Percentiles rank a stretch among this genome's conserved stretches.
Evolutionary conservation across 2,329 filamentous ascomycete species (phyloP).

Genomic region (Aspergillus sojae): DNA sequence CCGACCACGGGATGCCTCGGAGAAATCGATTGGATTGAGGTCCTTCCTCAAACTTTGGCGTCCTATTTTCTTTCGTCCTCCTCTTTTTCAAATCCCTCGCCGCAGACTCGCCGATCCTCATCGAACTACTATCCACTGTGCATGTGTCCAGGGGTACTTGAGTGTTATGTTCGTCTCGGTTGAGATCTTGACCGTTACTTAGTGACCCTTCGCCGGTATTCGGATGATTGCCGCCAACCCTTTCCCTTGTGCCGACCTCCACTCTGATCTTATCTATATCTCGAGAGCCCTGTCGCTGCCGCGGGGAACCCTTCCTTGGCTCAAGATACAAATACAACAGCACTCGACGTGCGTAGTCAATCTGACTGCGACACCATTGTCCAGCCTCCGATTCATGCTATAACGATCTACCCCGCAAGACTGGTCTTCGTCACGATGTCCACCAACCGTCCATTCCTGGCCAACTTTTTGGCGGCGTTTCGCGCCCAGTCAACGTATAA

Average conservation of each 20-base stretch:
- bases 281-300: background rate
- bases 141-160: background rate
- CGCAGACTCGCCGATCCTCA: background rate
- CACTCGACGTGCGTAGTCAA: background rate
- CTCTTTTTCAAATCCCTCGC: conserved; percentile 4
- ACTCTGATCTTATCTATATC: background rate
- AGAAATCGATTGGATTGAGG: background rate
- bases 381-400: background rate
- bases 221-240: background rate
- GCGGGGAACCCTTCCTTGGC: background rate
- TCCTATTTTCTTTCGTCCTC: conserved; percentile 9
- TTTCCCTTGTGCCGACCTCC: conserved; percentile 1
- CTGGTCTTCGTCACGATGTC: conserved; percentile 53
- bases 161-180: background rate
- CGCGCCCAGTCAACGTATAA: conserved; percentile 66
- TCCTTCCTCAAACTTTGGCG: background rate
- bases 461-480: conserved; percentile 69
- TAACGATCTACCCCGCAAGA: background rate
- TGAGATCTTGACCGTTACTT: background rate
- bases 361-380: background rate
- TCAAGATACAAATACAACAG: background rate
- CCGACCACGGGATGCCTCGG: conserved; percentile 21
- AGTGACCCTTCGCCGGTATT: background rate
- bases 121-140: background rate
- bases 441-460: conserved; percentile 67